These are phyloP conservation scores for Helicocarpus griseus DNA, from an alignment of 2,329 filamentous ascomycete genomes.

Conservation along the genomic window DNA sequence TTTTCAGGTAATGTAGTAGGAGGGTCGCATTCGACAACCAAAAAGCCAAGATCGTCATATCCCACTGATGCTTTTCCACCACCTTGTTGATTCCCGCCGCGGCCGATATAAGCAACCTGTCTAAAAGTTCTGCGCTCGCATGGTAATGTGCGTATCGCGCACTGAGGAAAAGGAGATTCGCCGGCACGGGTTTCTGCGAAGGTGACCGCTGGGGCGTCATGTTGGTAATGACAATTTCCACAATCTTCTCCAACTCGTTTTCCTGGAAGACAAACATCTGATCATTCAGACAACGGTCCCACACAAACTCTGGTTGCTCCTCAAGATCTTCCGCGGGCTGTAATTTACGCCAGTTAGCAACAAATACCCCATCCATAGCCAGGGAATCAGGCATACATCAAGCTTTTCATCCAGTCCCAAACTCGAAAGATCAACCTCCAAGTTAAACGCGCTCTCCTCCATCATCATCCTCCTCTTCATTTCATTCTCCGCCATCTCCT, in stretches of 20 bases:
- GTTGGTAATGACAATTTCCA: slow-evolving; percentile 92
- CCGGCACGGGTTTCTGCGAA: slow-evolving; percentile 94
- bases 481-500: slow-evolving; percentile 94
- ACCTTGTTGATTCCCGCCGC: slow-evolving; percentile 97
- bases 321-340: slow-evolving; percentile 64
- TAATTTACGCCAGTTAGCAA: slow-evolving; percentile 2
- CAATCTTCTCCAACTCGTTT: slow-evolving; percentile 77
- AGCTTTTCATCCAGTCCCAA: slow-evolving; percentile 92
- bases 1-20: slow-evolving; percentile 92
- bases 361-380: slow-evolving; percentile 1
- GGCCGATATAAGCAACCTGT: slow-evolving; percentile 68
- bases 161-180: slow-evolving; percentile 92
- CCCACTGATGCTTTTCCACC: slow-evolving; percentile 94
- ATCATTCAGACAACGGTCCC: slow-evolving; percentile 87
- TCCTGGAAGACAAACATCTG: slow-evolving; percentile 99
- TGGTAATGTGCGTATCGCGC: slow-evolving; percentile 96
- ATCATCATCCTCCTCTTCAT: slow-evolving; percentile 89
- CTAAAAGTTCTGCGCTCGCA: slow-evolving; percentile 73
- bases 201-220: slow-evolving; percentile 95
- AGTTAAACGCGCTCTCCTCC: slow-evolving; percentile 95
- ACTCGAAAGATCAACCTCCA: slow-evolving; percentile 93
- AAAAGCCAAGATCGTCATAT: slow-evolving; percentile 98
- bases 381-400: slow-evolving; percentile 50
- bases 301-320: slow-evolving; percentile 89
- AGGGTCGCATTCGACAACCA: slow-evolving; percentile 98